These are phyloP conservation scores for Fonsecaea pugnacius DNA, from an alignment of 2,329 filamentous ascomycete species.

Conservation along the genomic window DNA sequence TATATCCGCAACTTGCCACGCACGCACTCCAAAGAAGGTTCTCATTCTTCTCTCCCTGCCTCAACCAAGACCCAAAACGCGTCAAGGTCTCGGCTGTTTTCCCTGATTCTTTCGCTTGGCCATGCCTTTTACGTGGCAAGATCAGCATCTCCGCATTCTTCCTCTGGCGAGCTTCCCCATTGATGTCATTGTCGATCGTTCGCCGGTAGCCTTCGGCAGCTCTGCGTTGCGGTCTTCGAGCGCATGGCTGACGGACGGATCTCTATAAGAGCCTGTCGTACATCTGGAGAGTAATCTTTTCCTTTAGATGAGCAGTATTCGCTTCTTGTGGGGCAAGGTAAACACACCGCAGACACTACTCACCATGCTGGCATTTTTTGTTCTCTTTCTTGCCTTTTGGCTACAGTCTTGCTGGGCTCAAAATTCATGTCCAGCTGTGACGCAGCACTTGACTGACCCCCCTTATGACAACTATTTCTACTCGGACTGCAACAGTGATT, in stretches of 20 bases:
- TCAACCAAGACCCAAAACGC: neutral
- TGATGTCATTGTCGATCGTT: constrained; percentile 26
- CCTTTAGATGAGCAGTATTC: neutral
- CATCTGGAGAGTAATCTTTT: neutral
- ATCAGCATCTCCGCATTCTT: constrained; percentile 23
- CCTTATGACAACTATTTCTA: constrained; percentile 70
- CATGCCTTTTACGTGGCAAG: constrained; percentile 20
- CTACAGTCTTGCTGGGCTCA: constrained; percentile 35
- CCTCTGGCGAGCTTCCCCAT: constrained; percentile 7
- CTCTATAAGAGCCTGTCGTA: constrained; percentile 10
- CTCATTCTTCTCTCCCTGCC: neutral
- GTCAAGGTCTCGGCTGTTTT: constrained; percentile 4
- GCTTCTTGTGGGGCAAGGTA: neutral
- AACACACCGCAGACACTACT: constrained; percentile 19
- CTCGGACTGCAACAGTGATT: constrained; percentile 64
- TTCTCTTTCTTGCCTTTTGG: constrained; percentile 25
- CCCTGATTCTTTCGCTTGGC: constrained; percentile 21
- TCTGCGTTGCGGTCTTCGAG: neutral
- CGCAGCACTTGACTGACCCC: constrained; percentile 57
- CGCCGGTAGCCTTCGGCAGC: neutral
- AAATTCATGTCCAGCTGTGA: constrained; percentile 41
- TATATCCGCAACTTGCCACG: neutral
- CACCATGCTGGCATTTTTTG: constrained; percentile 33
- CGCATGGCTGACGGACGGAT: constrained; percentile 4
- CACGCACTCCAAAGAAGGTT: neutral